Conservation (phyloP, 805 yeast genomes). For the Candida nemodendra region DNA sequence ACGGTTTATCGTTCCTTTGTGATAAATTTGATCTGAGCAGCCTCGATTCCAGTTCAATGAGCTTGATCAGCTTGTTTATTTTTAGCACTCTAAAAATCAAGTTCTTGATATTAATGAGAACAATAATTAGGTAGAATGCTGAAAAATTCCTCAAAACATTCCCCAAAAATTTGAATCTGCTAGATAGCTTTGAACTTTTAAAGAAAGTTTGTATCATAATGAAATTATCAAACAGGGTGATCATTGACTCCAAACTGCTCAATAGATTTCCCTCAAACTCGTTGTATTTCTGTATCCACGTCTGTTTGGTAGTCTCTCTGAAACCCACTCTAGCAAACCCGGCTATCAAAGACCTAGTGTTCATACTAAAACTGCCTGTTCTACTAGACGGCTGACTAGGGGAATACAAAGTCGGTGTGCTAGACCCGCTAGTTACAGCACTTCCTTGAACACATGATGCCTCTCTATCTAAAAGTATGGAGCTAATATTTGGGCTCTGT, state of each 20-base stretch:
- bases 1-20: constrained; percentile 1
- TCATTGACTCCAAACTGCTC: constrained; percentile 21
- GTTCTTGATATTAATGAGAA: constrained; percentile 29
- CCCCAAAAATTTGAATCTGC: constrained; percentile 15
- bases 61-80: constrained; percentile 21
- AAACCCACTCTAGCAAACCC: background rate
- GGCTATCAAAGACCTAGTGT: background rate
- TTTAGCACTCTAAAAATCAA: constrained; percentile 20
- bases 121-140: constrained; percentile 29
- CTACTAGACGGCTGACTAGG: constrained; percentile 15
- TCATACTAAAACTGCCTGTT: constrained; percentile 4
- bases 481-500: background rate
- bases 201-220: constrained; percentile 29
- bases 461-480: background rate
- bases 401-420: constrained; percentile 20
- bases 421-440: constrained; percentile 6
- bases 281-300: constrained; percentile 16
- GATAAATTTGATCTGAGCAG: constrained; percentile 12
- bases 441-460: background rate
- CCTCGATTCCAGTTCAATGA: constrained; percentile 24
- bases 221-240: constrained; percentile 30
- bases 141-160: constrained; percentile 24
- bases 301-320: background rate
- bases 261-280: constrained; percentile 20
- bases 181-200: constrained; percentile 9